Conservation (phyloP, 2,329 filamentous ascomycete species). For the Xylaria sp. region DNA sequence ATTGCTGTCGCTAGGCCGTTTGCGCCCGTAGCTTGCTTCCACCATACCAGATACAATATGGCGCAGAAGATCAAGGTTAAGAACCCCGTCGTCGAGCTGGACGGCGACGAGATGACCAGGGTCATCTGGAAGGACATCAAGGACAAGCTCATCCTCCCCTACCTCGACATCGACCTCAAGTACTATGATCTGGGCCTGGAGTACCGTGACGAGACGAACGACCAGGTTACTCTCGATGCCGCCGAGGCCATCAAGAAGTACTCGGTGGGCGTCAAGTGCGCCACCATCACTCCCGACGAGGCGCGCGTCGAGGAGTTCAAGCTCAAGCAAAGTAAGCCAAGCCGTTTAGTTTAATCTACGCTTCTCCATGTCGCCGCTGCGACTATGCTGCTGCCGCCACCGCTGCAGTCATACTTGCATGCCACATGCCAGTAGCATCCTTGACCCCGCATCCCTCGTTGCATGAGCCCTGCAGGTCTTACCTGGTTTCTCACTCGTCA, state of each 20-base stretch:
- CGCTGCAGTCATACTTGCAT: conserved; percentile 34
- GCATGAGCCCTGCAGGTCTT: too few species aligned
- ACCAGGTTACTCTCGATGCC: conserved; percentile 93
- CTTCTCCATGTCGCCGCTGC: background rate
- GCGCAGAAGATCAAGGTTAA: conserved; percentile 97
- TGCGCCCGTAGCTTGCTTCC: conserved; percentile 42
- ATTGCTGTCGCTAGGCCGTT: conserved; percentile 33
- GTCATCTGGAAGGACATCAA: conserved; percentile 99
- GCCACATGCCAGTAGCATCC: conserved; percentile 13
- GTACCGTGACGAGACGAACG: conserved; percentile 95
- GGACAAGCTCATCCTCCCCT: conserved; percentile 96
- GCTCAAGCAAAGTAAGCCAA: conserved; percentile 85
- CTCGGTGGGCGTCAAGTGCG: conserved; percentile 98
- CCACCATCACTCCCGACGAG: conserved; percentile 98
- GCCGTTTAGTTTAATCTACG: background rate
- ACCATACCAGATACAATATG: conserved; percentile 56
- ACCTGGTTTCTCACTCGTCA: background rate
- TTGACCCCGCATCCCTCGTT: conserved; percentile 17
- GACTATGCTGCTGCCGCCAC: background rate
- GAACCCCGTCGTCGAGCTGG: conserved; percentile 97
- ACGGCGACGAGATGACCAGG: conserved; percentile 95
- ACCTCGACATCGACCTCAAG: conserved; percentile 97
- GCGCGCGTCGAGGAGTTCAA: conserved; percentile 96
- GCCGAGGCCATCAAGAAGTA: conserved; percentile 99
- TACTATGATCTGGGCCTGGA: conserved; percentile 90